A percentile compares a stretch with the other conserved stretches of the same genome.
Evolutionary conservation across 148 eudicot genomes (phyloP).

Genomic region (Bassia scoparia): DNA sequence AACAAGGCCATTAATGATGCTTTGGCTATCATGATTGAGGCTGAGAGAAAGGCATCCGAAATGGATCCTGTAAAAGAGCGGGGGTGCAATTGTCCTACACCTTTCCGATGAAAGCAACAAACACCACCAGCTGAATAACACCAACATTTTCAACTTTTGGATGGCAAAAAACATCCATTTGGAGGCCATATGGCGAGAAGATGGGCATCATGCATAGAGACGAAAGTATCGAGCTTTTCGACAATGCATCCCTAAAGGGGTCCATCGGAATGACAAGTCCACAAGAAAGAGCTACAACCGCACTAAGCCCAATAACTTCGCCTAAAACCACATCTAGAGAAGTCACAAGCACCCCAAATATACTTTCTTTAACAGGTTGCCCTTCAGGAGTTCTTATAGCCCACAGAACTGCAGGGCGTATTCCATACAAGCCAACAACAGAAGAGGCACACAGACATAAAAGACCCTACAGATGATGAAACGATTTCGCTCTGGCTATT

Average conservation of each 20-base stretch:
- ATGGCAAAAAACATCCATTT: constrained; percentile 34
- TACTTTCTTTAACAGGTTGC: constrained; percentile 38
- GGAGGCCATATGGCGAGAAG: constrained; percentile 34
- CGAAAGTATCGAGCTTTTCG: constrained; percentile 38
- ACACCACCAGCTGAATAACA: constrained; percentile 29
- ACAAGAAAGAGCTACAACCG: constrained; percentile 32
- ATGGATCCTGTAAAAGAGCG: constrained; percentile 40
- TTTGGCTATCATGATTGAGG: constrained; percentile 47
- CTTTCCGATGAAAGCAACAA: constrained; percentile 39
- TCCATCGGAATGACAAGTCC: constrained; percentile 48
- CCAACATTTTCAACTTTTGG: constrained; percentile 34
- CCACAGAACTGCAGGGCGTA: constrained; percentile 46
- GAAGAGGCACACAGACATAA: constrained; percentile 29
- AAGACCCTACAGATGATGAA: constrained; percentile 26
- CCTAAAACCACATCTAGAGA: constrained; percentile 35
- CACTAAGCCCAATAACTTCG: constrained; percentile 38
- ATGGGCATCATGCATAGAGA: constrained; percentile 42
- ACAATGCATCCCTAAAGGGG: constrained; percentile 45
- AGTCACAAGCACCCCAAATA: constrained; percentile 28
- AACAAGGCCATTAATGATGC: constrained; percentile 39
- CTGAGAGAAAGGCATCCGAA: constrained; percentile 43
- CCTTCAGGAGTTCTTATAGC: constrained; percentile 40
- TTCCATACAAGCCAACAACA: constrained; percentile 26
- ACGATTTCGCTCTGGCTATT: constrained; percentile 26
- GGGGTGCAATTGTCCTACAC: constrained; percentile 37